Evolutionary conservation across 2,329 filamentous ascomycete genomes (phyloP).

Genomic region (Karstenula rhodostoma): DNA sequence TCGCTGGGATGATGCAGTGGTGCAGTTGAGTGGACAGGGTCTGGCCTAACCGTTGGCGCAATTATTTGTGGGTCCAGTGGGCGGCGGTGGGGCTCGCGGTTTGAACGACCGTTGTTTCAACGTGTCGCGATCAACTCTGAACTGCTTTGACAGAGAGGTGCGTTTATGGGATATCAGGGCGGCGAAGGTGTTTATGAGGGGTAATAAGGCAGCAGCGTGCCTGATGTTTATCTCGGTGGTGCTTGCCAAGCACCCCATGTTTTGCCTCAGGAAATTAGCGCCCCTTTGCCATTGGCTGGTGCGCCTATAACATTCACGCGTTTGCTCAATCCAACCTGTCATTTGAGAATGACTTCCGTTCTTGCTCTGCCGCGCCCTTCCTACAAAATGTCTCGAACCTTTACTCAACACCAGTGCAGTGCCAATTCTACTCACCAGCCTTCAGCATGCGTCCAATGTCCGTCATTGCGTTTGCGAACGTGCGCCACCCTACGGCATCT

Average conservation of each 20-base stretch:
- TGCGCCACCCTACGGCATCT: neutral
- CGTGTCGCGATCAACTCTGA: no score
- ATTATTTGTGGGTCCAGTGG: slow-evolving; percentile 16
- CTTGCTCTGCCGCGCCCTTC: neutral
- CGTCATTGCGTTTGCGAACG: slow-evolving; percentile 23
- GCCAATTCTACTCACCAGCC: neutral
- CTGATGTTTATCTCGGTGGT: neutral
- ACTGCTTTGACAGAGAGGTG: no score
- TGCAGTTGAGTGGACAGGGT: slow-evolving; percentile 17
- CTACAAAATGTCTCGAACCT: no score
- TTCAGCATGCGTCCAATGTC: slow-evolving; percentile 26
- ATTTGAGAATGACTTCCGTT: neutral
- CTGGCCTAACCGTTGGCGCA: slow-evolving; percentile 14
- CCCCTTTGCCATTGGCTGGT: neutral
- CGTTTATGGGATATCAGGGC: neutral
- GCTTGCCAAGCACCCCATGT: slow-evolving; percentile 3
- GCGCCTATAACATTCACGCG: neutral
- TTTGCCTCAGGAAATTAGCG: neutral
- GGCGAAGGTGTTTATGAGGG: neutral
- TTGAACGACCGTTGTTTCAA: neutral
- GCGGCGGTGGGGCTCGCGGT: neutral
- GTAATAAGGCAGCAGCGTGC: slow-evolving; percentile 10
- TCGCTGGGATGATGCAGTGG: slow-evolving; percentile 16
- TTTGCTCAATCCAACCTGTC: neutral
- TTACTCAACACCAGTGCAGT: no score